Base-by-base conservation (phyloP, 1,139 yeast species). In the Schwanniomyces etchellsii region DNA sequence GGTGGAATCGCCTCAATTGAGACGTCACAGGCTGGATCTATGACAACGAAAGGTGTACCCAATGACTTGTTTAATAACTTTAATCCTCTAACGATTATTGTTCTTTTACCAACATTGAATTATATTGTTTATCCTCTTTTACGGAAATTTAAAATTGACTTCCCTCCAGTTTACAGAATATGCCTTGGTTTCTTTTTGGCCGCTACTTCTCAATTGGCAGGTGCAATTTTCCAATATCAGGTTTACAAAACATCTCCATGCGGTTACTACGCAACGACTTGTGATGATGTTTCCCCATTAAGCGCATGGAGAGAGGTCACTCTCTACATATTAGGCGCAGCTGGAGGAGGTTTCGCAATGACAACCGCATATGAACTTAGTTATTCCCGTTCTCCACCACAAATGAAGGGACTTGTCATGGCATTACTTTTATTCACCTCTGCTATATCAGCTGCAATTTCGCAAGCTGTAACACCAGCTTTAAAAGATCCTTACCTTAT, bases 351-450 rank as follows among this genome's bases (percentile, higher is more conserved):
- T 59, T 78, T 79, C 45, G 80, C 83, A 21, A 74, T 61, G 37
- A 73, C 77, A 31, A 77, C 86, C 12, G 82, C 77, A 34, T 76
- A 78, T 45, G 86, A 79, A 52, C 64, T 78, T 44, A 86, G 77
- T 52, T 18, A 18, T 18, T 70, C 83, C 2, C 68, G 81, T 50
- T 71, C 86, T 20, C 85, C 88, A 29, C 74, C 70, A 10, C 62
- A 68, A 28, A 75, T 79, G 81, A 77, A 77, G 50, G 77, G 83
- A 31, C 64, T 80, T 40, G 81, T 79, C 30, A 70, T 77, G 74
- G 76, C 88, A 4, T 52, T 80, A 35, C 77, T 77, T 61, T 61
- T 80, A 40, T 66, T 77, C 43, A 74, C 73, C 31, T 66, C 69
- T 33, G 82, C 86, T 7, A 47, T 78, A 30, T 61, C 80, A 10